Evolutionary conservation across 2,329 filamentous ascomycete genomes (phyloP), one percentile per base, ranked within the genome.

Genomic region (Fusarium sp.): DNA sequence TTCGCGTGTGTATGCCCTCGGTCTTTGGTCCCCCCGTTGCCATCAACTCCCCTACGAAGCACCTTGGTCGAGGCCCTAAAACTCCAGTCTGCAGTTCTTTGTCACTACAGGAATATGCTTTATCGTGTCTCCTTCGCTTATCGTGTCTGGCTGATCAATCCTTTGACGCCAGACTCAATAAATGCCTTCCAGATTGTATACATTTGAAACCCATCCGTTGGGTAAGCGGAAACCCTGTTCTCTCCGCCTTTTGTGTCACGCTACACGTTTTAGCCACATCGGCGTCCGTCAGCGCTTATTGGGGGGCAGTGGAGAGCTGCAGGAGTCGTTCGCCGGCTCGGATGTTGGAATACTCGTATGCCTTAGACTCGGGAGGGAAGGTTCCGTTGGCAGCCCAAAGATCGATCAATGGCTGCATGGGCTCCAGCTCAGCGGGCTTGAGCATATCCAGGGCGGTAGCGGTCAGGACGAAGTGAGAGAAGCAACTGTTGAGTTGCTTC

Each of bases 371-470:
- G 14, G 88, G 87, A 3, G 94, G 94, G 72, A 98, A 92, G 25
- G 94, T 92, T 61, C 94, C 94, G 76, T 95, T 95, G 66, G 90
- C 90, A 25, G 94, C 90, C 91, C 94, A 97, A 47, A 97, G 86
- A 75, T 97, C 94, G 71, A 98, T 92, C 71, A 98, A 82, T 25
- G 93, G 93, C 82, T 96, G 93, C 93, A 98, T 97, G 22, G 95
- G 95, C 84, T 97, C 94, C 73, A 96, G 87, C 80, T 97, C 95
- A 75, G 93, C 91, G 61, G 94, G 93, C 71, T 91, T 91, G 65
- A 98, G 87, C 82, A 98, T 90, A 73, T 92, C 91, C 70, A 94
- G 87, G 47, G 92, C 91, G 55, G 92, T 94, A 44, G 91, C 91
- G 6, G 92, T 93, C 22, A 93, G 86, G 66, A 94, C 86, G 72